Conservation (phyloP, 768 basidiomycete species). For the Phaeolepiota aurea region DNA sequence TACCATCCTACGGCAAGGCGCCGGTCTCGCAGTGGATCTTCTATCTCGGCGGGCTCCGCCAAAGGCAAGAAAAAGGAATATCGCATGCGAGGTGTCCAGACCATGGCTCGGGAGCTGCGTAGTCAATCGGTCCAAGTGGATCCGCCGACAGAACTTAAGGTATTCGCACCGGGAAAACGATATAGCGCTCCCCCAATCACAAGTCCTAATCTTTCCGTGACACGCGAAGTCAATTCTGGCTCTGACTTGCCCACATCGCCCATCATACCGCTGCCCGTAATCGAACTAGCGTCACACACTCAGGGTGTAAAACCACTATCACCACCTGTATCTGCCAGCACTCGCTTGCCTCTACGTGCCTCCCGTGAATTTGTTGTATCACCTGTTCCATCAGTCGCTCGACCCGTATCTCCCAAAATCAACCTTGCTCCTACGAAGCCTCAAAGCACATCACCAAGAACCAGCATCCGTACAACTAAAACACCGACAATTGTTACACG, state of each 20-base stretch:
- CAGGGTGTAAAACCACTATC: constrained; percentile 2
- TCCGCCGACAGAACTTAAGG: constrained; percentile 9
- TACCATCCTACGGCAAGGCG: constrained; percentile 8
- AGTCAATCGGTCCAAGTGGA: constrained; percentile 55
- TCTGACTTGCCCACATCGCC: constrained; percentile 14
- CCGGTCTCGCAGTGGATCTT: constrained; percentile 26
- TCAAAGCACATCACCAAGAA: constrained; percentile 1
- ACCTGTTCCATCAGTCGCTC: constrained; percentile 3
- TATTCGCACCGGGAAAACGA: constrained; percentile 11
- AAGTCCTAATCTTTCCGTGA: constrained; percentile 12
- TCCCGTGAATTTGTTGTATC: constrained; percentile 17
- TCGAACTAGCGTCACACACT: constrained; percentile 5
- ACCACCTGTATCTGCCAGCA: constrained; percentile 11
- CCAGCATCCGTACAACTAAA: constrained; percentile 5
- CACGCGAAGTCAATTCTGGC: constrained; percentile 14
- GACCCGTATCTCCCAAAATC: neutral
- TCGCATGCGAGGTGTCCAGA: constrained; percentile 65
- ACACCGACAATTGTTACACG: constrained; percentile 20
- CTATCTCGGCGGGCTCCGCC: constrained; percentile 23
- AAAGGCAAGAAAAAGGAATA: constrained; percentile 48
- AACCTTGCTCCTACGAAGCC: constrained; percentile 4
- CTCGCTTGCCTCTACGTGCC: constrained; percentile 16
- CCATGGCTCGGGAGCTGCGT: constrained; percentile 42
- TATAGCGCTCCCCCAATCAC: constrained; percentile 21
- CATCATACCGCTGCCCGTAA: constrained; percentile 11